Evolutionary conservation across 164 flowering plant species (phyloP).

Genomic region (Echeveria elegans): DNA sequence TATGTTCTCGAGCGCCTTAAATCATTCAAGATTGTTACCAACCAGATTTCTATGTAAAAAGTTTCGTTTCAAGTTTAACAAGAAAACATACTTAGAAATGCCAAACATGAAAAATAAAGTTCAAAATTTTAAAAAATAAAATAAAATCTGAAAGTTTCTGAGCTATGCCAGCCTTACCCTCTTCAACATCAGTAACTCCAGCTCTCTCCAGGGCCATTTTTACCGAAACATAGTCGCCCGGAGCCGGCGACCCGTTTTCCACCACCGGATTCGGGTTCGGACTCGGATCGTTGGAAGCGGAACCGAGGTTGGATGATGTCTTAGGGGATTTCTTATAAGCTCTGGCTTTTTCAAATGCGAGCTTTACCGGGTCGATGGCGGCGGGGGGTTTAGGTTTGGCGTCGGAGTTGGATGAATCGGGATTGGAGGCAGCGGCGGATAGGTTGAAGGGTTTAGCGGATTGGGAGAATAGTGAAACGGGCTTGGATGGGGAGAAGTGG

Average conservation of each 20-base stretch:
- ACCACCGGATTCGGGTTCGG: neutral
- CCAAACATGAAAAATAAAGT: no score
- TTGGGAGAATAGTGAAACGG: no score
- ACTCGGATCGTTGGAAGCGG: constrained; percentile 2
- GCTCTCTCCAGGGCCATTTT: constrained; percentile 2
- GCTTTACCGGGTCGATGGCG: constrained; percentile 26
- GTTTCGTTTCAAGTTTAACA: no score
- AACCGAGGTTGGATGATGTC: neutral
- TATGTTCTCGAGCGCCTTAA: no score
- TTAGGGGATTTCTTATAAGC: constrained; percentile 21
- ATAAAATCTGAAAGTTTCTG: neutral
- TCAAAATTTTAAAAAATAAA: no score
- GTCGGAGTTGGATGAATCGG: no score
- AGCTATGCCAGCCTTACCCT: neutral
- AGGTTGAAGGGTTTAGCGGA: no score
- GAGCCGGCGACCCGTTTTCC: neutral
- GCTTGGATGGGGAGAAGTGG: no score
- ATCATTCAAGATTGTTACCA: no score
- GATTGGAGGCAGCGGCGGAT: no score
- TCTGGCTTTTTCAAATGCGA: constrained; percentile 36
- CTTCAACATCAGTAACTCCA: neutral
- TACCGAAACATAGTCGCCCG: neutral
- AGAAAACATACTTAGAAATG: no score
- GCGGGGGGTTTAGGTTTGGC: neutral
- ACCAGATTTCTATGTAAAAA: no score